Percentiles rank a stretch among this genome's conserved stretches.
Conservation (phyloP, 1,284 basidiomycete species). For the Ceratobasidium sp. region DNA sequence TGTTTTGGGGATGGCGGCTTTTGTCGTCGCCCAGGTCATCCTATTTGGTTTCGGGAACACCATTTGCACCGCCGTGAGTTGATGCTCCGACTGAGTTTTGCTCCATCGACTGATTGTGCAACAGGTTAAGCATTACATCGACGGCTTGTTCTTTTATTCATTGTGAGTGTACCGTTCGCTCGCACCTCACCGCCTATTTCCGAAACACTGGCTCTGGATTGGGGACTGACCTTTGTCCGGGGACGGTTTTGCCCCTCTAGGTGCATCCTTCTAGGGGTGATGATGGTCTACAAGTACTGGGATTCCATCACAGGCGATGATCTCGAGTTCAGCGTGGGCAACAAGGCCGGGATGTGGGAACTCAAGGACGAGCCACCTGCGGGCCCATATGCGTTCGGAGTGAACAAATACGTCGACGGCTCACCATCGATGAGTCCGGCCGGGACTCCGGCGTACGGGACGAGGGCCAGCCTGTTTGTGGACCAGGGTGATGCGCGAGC, state of each 20-base stretch:
- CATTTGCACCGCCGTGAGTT: conserved; percentile 89
- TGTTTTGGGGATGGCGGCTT: conserved; percentile 91
- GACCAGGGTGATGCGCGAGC: conserved; percentile 30
- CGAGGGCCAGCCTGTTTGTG: conserved; percentile 25
- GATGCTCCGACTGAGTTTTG: background rate
- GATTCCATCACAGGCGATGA: conserved; percentile 98
- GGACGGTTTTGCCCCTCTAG: conserved; percentile 25
- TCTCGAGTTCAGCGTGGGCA: conserved; percentile 98
- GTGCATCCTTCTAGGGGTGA: conserved; percentile 94
- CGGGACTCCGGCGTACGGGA: background rate
- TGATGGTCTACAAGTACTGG: conserved; percentile 99
- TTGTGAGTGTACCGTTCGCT: conserved; percentile 58
- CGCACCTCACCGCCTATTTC: conserved; percentile 10
- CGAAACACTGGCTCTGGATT: conserved; percentile 12
- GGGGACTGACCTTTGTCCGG: conserved; percentile 34
- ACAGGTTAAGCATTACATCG: conserved; percentile 85
- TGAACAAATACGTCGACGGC: conserved; percentile 40
- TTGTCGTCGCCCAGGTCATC: conserved; percentile 87
- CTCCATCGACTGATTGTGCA: conserved; percentile 17
- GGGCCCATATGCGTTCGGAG: conserved; percentile 32
- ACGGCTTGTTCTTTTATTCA: conserved; percentile 96
- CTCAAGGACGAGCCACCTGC: conserved; percentile 76
- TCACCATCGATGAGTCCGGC: conserved; percentile 36
- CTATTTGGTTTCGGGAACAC: conserved; percentile 94
- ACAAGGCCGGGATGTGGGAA: conserved; percentile 97